phyloP scores from a whole-genome alignment of 2,329 filamentous ascomycete species.

The Alternaria viburni region DNA sequence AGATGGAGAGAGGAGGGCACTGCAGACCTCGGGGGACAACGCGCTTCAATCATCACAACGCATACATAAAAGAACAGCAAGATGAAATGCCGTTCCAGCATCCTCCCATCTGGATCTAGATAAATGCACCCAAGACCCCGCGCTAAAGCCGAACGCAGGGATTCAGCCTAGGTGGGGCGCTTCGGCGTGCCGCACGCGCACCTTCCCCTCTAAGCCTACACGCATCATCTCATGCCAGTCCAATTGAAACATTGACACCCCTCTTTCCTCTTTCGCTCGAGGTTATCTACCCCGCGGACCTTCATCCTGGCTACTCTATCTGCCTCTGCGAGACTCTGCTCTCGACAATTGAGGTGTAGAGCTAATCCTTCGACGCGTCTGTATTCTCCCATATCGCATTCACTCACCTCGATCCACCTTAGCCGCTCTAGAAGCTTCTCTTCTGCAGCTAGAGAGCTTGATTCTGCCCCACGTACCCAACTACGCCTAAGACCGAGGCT shows the following conservation, averaged over 20 bases:
- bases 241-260: slow-evolving; percentile 14
- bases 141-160: slow-evolving; percentile 19
- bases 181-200: slow-evolving; percentile 16
- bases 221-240: slow-evolving; percentile 23
- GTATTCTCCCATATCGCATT: slow-evolving; percentile 11
- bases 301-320: background rate
- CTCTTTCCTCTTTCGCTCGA: slow-evolving; percentile 2
- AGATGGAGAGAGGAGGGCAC: background rate
- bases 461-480: slow-evolving; percentile 22
- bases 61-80: too few species aligned
- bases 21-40: background rate
- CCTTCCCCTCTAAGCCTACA: slow-evolving; percentile 21
- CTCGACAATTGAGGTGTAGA: slow-evolving; percentile 35
- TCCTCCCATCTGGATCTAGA: background rate
- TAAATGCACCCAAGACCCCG: slow-evolving; percentile 13
- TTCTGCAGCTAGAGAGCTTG: slow-evolving; percentile 25
- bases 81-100: too few species aligned
- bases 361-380: slow-evolving; percentile 20
- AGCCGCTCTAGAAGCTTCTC: slow-evolving; percentile 25
- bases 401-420: slow-evolving; percentile 11
- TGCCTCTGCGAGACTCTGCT: slow-evolving; percentile 40
- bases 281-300: background rate
- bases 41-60: too few species aligned
- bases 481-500: slow-evolving; percentile 21
- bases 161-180: slow-evolving; percentile 20